A percentile compares a stretch with the other conserved stretches of the same genome.
Evolutionary conservation across 2,329 filamentous ascomycete genomes (phyloP).

Genomic region (Botrytis cinerea): DNA sequence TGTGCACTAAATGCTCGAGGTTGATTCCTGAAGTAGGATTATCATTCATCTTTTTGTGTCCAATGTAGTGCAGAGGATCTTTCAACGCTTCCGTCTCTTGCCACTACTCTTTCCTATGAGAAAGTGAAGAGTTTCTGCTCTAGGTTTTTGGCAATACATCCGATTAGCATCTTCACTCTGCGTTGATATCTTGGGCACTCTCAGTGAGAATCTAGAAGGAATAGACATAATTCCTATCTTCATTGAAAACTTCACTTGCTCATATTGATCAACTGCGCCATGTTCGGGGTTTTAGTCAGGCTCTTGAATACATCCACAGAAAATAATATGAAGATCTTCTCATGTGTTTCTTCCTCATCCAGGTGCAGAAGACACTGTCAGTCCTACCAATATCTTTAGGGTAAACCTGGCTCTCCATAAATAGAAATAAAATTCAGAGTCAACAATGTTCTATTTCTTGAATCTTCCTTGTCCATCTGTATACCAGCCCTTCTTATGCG

Average conservation of each 20-base stretch:
- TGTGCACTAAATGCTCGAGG: background rate
- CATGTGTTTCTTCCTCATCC: background rate
- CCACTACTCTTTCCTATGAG: background rate
- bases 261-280: background rate
- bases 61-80: too few species aligned
- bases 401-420: background rate
- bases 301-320: too few species aligned
- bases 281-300: background rate
- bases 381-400: accelerated
- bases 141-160: background rate
- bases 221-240: background rate
- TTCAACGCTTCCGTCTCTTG: background rate
- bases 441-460: too few species aligned
- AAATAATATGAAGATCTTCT: background rate
- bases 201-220: background rate
- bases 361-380: background rate
- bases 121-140: background rate
- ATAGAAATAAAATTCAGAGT: background rate
- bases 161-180: background rate
- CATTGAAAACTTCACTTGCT: too few species aligned
- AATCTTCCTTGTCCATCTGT: background rate
- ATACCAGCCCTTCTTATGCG: background rate
- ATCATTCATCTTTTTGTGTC: background rate
- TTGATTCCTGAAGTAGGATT: background rate
- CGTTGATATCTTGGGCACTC: accelerated